Evolutionary conservation across 2,329 filamentous ascomycete species (phyloP), one percentile per base, ranked within the genome.

Genomic region (Fonsecaea nubica): DNA sequence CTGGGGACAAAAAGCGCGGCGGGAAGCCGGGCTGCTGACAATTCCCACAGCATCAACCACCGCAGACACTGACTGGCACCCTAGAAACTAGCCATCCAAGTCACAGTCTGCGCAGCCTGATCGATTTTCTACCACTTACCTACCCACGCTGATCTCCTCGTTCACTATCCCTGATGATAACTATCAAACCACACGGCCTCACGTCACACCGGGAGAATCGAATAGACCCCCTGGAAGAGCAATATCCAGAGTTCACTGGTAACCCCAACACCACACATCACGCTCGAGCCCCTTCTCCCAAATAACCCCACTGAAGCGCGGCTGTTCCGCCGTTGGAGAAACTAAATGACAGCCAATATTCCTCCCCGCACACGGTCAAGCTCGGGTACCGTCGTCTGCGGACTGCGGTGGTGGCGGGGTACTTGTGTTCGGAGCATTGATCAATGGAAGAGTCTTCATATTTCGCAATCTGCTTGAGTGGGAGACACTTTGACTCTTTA

Each of bases 281-380:
- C 42, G 5, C 18, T 21, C 1, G 18, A 50, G 25, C 18, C 7
- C 7, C 25, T 10, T 13, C 18, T 50, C 3, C 45, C 45, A 50
- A 50, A 25, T 9, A 50, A 50, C 45, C 21, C 45, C 42, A 48
- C 10, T 25, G 21, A 25, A 25, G 45, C n/a, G 45, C 45, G 45
- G 45, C 45, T 25, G 25, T 50, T 50, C 45, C 45, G 18, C 57
- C 40, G 40, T 59, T 59, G 57, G 57, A 32, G 57, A 59, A 59
- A 42, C 2, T 50, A 42, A 33, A 33, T 33, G 45, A 35, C 56
- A 45, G 38, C 56, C 21, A 25, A 50, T 12, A 7, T 8, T n/a
- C 5, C 40, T 58, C 57, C 57, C 57, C 57, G 57, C 57, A 59
- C 57, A 50, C 40, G 57, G 18, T 32, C 15, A 45, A 18, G 25